These are phyloP conservation scores for Cryphonectria radicalis DNA, from an alignment of 2,329 filamentous ascomycete genomes.

Conservation along the genomic window DNA sequence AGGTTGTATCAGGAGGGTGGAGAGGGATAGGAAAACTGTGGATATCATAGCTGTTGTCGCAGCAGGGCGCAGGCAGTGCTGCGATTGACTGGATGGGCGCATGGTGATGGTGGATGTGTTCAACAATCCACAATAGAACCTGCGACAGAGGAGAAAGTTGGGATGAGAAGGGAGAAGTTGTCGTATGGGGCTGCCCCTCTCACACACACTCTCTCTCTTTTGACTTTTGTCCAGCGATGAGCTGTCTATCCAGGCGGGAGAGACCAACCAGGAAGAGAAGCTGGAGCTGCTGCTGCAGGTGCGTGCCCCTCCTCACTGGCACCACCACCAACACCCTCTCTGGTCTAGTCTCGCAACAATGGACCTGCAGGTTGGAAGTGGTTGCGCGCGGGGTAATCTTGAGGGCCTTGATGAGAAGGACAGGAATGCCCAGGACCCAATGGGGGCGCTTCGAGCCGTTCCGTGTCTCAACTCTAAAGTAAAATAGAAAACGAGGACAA, in stretches of 20 bases:
- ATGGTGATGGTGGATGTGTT: slow-evolving; percentile 20
- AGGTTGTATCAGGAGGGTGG: slow-evolving; percentile 45
- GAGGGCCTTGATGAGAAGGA: neutral
- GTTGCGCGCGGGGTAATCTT: neutral
- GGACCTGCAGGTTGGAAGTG: neutral
- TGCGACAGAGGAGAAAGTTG: neutral
- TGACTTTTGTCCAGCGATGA: neutral
- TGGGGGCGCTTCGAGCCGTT: slow-evolving; percentile 12
- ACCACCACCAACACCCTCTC: slow-evolving; percentile 16
- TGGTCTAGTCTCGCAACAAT: neutral
- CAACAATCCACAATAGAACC: neutral
- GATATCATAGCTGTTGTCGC: slow-evolving; percentile 14
- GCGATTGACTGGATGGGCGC: slow-evolving; percentile 13
- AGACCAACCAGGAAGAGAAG: slow-evolving; percentile 17
- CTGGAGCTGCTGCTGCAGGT: slow-evolving; percentile 23
- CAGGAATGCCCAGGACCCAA: neutral
- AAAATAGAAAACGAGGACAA: slow-evolving; percentile 4
- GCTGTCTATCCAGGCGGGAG: slow-evolving; percentile 11
- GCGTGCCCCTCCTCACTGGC: slow-evolving; percentile 26
- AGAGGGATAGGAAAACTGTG: slow-evolving; percentile 33
- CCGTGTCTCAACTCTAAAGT: slow-evolving; percentile 23
- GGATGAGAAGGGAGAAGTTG: neutral
- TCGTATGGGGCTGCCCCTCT: slow-evolving; percentile 2
- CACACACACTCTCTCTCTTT: neutral
- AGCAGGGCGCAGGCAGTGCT: slow-evolving; percentile 15